These are phyloP conservation scores for Drechslerella stenobrocha DNA, from an alignment of 2,329 filamentous ascomycete genomes.

Conservation along the genomic window DNA sequence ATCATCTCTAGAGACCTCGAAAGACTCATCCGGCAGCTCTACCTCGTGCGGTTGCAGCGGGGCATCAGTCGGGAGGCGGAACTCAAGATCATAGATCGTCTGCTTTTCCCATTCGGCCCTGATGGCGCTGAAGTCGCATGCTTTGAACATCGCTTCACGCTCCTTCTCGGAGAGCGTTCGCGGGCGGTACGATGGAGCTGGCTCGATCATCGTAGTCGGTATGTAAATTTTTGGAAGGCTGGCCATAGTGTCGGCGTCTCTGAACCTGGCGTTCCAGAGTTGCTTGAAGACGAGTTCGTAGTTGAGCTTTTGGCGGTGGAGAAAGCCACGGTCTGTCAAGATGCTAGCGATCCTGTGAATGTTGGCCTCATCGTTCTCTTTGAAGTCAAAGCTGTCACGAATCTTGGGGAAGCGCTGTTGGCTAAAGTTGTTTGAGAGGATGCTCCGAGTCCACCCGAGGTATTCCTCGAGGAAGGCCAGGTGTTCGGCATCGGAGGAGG, in stretches of 20 bases:
- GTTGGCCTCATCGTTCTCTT: constrained; percentile 8
- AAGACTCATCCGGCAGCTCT: constrained; percentile 26
- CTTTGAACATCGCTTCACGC: constrained; percentile 13
- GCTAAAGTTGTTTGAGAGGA: constrained; percentile 7
- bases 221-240: constrained; percentile 27
- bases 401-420: constrained; percentile 31
- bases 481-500: constrained; percentile 28
- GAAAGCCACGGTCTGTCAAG: constrained; percentile 29
- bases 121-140: constrained; percentile 1
- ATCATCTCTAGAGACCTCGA: constrained; percentile 45
- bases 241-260: background rate
- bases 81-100: constrained; percentile 43
- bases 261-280: constrained; percentile 13
- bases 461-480: constrained; percentile 21
- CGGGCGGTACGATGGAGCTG: constrained; percentile 11
- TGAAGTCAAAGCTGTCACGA: constrained; percentile 13
- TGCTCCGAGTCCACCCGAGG: constrained; percentile 16
- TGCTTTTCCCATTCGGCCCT: constrained; percentile 32
- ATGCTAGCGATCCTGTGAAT: constrained; percentile 34
- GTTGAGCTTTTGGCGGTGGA: constrained; percentile 14
- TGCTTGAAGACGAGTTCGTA: constrained; percentile 18
- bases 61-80: constrained; percentile 20
- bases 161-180: constrained; percentile 23
- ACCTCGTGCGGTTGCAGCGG: constrained; percentile 14
- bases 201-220: constrained; percentile 13